Conservation (phyloP, 331 rosid genomes). For the Pyrus hybrid region DNA sequence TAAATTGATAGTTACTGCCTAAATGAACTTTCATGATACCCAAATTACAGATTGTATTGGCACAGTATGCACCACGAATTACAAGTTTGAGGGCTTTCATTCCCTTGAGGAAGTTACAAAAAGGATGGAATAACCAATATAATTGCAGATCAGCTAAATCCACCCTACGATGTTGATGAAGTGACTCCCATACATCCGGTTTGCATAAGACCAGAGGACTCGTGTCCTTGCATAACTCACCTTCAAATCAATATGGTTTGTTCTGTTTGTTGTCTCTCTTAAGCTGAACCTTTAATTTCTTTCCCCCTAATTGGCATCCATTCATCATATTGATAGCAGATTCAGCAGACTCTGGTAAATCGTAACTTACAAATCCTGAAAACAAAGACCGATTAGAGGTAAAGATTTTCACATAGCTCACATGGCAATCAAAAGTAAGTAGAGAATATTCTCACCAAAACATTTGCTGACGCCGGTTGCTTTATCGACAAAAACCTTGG, state of each 20-base stretch:
- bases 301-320: conserved; percentile 87
- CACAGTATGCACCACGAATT: conserved; percentile 54
- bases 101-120: conserved; percentile 25
- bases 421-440: conserved; percentile 14
- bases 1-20: conserved; percentile 70
- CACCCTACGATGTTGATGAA: conserved; percentile 27
- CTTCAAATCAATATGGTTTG: conserved; percentile 64
- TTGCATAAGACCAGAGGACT: conserved; percentile 17
- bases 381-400: conserved; percentile 24
- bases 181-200: conserved; percentile 16
- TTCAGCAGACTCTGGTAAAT: conserved; percentile 82
- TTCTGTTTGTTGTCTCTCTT: conserved; percentile 91
- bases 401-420: conserved; percentile 1
- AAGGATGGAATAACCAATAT: conserved; percentile 22
- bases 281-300: conserved; percentile 96
- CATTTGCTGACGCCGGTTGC: conserved; percentile 98
- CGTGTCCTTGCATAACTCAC: conserved; percentile 16
- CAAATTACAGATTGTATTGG: conserved; percentile 69
- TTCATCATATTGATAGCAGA: conserved; percentile 80
- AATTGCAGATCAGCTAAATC: conserved; percentile 14
- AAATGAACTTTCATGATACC: conserved; percentile 65
- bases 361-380: conserved; percentile 96
- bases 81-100: conserved; percentile 44
- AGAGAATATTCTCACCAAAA: conserved; percentile 56
- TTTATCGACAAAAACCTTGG: conserved; percentile 97